Conservation (phyloP, 306 rosid genomes). For the Pyrus bretschneideri region DNA sequence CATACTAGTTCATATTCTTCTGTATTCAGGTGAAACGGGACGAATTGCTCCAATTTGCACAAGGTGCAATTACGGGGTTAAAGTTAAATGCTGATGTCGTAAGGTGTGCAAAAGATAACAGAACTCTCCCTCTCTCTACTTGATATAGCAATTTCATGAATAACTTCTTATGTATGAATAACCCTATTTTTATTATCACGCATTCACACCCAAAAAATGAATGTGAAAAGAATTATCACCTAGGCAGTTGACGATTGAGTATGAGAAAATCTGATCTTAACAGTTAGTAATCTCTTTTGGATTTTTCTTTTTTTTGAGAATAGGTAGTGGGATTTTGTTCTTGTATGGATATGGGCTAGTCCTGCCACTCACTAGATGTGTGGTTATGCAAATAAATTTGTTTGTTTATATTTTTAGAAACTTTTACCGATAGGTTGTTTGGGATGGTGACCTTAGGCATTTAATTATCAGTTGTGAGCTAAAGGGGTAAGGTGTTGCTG, state of each 20-base stretch:
- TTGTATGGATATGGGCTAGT: background rate
- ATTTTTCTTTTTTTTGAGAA: background rate
- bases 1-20: background rate
- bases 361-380: background rate
- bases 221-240: background rate
- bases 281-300: background rate
- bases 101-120: constrained; percentile 49
- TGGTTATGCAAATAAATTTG: background rate
- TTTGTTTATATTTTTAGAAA: background rate
- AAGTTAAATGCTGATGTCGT: constrained; percentile 65
- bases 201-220: background rate
- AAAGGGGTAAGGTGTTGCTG: background rate
- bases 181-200: background rate
- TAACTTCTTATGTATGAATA: background rate
- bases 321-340: background rate
- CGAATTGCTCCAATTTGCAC: constrained; percentile 97
- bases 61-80: constrained; percentile 88
- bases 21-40: constrained; percentile 83
- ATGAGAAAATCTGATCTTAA: background rate
- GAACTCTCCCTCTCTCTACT: constrained; percentile 5
- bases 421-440: background rate
- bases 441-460: background rate
- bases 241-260: background rate
- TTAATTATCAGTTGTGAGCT: background rate
- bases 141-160: background rate